Base-by-base conservation (phyloP, 345 rosid species). In the Camelina sativa region DNA sequence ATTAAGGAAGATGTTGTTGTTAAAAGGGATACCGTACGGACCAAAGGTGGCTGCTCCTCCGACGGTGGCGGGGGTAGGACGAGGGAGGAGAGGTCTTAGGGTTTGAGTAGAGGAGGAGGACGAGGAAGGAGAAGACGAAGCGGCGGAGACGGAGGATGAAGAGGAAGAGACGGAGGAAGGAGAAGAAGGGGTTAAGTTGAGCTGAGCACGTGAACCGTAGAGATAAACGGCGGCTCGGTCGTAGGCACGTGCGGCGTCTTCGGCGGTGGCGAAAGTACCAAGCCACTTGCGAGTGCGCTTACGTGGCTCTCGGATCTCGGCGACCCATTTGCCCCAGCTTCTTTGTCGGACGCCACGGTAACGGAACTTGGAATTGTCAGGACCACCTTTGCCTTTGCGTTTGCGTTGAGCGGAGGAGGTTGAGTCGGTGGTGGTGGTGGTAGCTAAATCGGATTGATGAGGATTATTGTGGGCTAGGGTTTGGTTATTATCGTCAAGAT, bases 31-130 rank as follows among this genome's bases (percentile, higher is more conserved):
- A 22, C 78, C 80, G 66, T 65, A 75, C 0, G 84, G 84, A 11
- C 48, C 34, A 30, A 53, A 54, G 11, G 80, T 32, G 6, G 79
- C 62, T 25, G 60, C 52, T 23, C 65, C 65, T 61, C 32, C 50
- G 5, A 11, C 37, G 2, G 77, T 66, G 32, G 61, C 11, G 12
- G 83, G 84, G 0, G 96, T 67, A 1, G 98, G 98, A 2, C 97
- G 92, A 55, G 97, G 98, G 37, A 93, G 97, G 65, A 93, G 78
- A n/a, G 97, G 98, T 47, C 98, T 86, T 46, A 93, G 89, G 51
- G 84, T 87, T 66, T 84, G 89, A 3, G 89, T 69, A 0, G 87
- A 76, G 3, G 89, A 85, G 6, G 86, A 79, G 1, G 87, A 75
- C 0, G 87, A 82, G 0, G 86, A 83, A 25, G 84, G 78, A 1